Base-by-base conservation (phyloP, 208 protist genomes). In the Leishmania lainsoni region DNA sequence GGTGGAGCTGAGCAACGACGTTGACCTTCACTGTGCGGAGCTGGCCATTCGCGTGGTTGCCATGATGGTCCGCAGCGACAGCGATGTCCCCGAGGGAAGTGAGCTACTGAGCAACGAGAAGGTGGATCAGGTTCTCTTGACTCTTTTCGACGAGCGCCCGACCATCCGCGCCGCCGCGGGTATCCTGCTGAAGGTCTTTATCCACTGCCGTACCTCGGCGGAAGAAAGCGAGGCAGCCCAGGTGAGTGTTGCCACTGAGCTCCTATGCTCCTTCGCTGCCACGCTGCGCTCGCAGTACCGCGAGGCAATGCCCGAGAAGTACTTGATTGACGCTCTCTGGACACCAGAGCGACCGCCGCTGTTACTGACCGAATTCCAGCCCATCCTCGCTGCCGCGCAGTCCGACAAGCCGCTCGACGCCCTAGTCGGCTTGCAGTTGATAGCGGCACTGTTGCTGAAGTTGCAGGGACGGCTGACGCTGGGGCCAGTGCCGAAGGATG, bases 261-360 rank as follows among this genome's bases (percentile, higher is more conserved):
- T 97, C 48, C 70, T 98, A 16, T 92, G 88, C 81, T 87, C 90
- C 58, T 98, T 96, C 75, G 89, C 93, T 3, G 75, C 86, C 29
- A 95, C 92, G 6, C 81, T 98, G 65, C 91, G 95, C 16, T 66
- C 84, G 49, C 88, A 94, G 76, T 93, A 95, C 83, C 78, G 79
- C 12, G 93, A 98, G 85, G 72, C 86, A 54, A 92, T 93, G 89
- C 92, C 95, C 17, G 93, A 98, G 87, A 87, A 86, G 59, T 98
- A 98, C 84, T 71, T 98, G 45, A 88, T 98, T 75, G 93, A 97
- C 77, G 92, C 95, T n/a, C 73, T 98, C 8, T 98, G 90, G 89
- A 91, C 77, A 26, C 76, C 91, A 71, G 87, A 93, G 69, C 84
- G 90, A 16, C 85, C 90, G 20, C 91, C 92, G 29, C 81, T 87